Conservation (phyloP, 305 asterid species). For the Solanum aculeatissimum region DNA sequence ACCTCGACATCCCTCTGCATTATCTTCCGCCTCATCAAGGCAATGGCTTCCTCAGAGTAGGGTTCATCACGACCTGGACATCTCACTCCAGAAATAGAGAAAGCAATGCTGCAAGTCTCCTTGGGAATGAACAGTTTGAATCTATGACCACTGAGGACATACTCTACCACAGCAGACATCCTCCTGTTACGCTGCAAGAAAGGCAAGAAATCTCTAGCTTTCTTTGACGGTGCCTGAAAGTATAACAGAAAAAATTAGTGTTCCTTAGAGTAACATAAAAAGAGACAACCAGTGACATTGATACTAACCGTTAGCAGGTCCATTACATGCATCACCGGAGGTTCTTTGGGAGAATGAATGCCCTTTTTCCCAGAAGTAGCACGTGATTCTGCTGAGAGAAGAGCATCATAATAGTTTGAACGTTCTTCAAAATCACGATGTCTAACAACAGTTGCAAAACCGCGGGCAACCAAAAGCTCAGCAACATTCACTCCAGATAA, state of each 20-base stretch:
- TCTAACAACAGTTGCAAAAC: conserved; percentile 81
- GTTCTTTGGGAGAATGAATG: conserved; percentile 77
- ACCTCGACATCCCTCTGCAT: conserved; percentile 99
- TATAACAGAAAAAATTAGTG: not conserved
- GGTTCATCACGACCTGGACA: conserved; percentile 97
- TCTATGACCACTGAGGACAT: conserved; percentile 96
- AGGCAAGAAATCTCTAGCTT: conserved; percentile 86
- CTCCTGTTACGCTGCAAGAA: conserved; percentile 80
- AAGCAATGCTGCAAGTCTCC: conserved; percentile 92
- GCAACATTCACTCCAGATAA: conserved; percentile 63
- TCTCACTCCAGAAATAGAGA: conserved; percentile 92
- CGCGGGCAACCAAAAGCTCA: conserved; percentile 88
- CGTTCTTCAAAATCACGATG: conserved; percentile 99
- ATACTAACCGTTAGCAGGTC: conserved; percentile 76
- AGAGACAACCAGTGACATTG: not conserved
- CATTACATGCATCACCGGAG: conserved; percentile 77
- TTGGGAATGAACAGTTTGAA: conserved; percentile 75
- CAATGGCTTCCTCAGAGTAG: conserved; percentile 89
- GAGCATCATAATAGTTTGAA: conserved; percentile 81
- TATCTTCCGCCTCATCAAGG: conserved; percentile 92
- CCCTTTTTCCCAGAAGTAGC: conserved; percentile 88
- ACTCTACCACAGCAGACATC: conserved; percentile 89
- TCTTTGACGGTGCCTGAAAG: conserved; percentile 63
- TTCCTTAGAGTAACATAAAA: not conserved
- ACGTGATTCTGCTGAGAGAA: conserved; percentile 83